Base-by-base conservation (phyloP, 139 green algal genomes). In the Spirogloea muscicola region DNA sequence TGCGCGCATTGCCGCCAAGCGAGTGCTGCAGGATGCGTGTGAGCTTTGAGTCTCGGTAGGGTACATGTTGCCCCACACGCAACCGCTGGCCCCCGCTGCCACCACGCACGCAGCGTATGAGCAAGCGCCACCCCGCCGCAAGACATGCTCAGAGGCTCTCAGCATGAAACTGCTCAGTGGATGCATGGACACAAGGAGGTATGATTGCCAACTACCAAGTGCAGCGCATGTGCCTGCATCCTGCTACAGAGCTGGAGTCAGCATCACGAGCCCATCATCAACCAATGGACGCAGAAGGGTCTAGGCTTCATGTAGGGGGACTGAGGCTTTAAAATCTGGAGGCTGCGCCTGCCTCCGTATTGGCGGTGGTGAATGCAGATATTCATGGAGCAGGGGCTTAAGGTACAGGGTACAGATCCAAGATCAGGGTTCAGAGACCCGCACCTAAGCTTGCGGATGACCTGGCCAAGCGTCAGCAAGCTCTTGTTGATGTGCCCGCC, bases 31-130 rank as follows among this genome's bases (percentile, higher is more conserved):
- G 82, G 68, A 99, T 90, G 13, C 94, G 87, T 1, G 94, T 99
- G 1, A 99, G 90, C 84, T 97, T 97, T 51, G 77, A 91, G 85
- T 99, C 90, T 25, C 94, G 84, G 82, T 94, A 95, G 3, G 90
- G 90, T 29, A 95, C 84, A 66, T 92, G 88, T 7, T 27, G 57
- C 13, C 74, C 66, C 18, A 6, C n/a, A 25, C 49, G 34, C 38
- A 34, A 29, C 59, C 58, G 68, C 64, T 71, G 69, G 49, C 72
- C 63, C 9, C 18, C 68, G 49, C 31, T 0, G 49, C 27, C 27
- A 29, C 31, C 49, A 29, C 31, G 49, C 27, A 60, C 1, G 49
- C 31, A 29, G 49, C 31, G 49, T 27, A 9, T 25, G 49, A 59
- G 9, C 27, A n/a, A 7, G 49, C n/a, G n/a, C n/a, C n/a, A n/a